phyloP scores from a whole-genome alignment of 2,329 filamentous ascomycete species.

The Claviceps capensis region DNA sequence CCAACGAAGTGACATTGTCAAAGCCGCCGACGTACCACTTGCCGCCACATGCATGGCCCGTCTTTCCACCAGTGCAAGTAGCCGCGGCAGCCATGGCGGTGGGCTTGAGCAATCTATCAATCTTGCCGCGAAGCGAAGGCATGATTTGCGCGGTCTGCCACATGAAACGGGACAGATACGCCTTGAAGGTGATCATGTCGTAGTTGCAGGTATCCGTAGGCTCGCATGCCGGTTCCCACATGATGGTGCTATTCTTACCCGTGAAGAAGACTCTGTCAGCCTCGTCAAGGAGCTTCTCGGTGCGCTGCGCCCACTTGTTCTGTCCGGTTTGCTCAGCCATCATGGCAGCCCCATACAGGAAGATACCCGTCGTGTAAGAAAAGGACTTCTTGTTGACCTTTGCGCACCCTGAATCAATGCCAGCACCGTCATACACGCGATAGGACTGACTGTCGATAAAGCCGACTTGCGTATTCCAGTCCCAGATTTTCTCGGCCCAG shows the following conservation, averaged over 20 bases:
- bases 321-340: constrained; percentile 47
- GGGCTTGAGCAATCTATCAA: constrained; percentile 34
- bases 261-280: constrained; percentile 40
- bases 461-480: constrained; percentile 46
- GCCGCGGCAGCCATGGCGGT: constrained; percentile 42
- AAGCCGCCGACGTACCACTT: constrained; percentile 47
- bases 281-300: constrained; percentile 37
- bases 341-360: constrained; percentile 49
- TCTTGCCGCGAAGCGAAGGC: constrained; percentile 34
- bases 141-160: constrained; percentile 43
- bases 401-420: constrained; percentile 38
- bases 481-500: constrained; percentile 52
- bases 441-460: constrained; percentile 39
- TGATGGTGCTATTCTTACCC: constrained; percentile 40
- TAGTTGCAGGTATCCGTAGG: constrained; percentile 38
- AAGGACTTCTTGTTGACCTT: constrained; percentile 42
- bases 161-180: constrained; percentile 51
- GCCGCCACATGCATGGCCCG: constrained; percentile 42
- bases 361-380: constrained; percentile 52
- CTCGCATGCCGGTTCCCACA: constrained; percentile 58
- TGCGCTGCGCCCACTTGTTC: constrained; percentile 38
- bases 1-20: constrained; percentile 41
- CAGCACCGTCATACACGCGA: constrained; percentile 50
- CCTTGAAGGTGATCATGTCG: constrained; percentile 58
- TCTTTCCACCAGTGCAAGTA: constrained; percentile 40